Evolutionary conservation across 202 grass and related monocot species (phyloP).

Genomic region (Musa balbisiana): DNA sequence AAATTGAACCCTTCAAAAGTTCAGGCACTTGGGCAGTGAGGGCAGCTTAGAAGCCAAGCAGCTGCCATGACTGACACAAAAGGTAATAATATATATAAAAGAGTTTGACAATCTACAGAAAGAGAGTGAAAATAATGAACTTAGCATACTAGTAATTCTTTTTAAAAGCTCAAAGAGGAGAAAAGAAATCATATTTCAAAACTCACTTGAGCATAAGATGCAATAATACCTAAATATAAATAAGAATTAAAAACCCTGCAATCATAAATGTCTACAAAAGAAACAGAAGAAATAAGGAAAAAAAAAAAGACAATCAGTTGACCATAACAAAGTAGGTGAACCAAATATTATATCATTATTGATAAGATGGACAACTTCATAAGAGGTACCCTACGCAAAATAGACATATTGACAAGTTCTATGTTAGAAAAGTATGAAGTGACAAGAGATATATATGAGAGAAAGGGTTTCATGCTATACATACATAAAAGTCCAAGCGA

Average conservation of each 20-base stretch:
- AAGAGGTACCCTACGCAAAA: too few species aligned
- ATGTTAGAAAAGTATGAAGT: background rate
- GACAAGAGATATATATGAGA: background rate
- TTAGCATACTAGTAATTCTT: too few species aligned
- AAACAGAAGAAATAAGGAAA: background rate
- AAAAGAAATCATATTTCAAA: background rate
- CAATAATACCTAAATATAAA: background rate
- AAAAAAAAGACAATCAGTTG: background rate
- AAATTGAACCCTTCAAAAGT: too few species aligned
- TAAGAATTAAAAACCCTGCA: background rate
- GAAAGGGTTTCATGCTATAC: slow-evolving; percentile 10
- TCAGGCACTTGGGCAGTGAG: too few species aligned
- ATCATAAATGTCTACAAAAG: background rate
- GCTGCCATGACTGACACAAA: too few species aligned
- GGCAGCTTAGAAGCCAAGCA: too few species aligned
- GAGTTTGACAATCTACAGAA: too few species aligned
- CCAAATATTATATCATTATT: background rate
- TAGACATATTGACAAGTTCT: background rate
- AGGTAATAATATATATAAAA: too few species aligned
- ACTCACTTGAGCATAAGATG: background rate
- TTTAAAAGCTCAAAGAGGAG: background rate
- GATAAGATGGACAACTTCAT: too few species aligned
- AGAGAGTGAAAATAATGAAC: too few species aligned
- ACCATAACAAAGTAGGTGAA: background rate
- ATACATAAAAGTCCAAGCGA: slow-evolving; percentile 68